phyloP scores from a whole-genome alignment of 148 eudicot genomes.

The Salicornia ramosissima region DNA sequence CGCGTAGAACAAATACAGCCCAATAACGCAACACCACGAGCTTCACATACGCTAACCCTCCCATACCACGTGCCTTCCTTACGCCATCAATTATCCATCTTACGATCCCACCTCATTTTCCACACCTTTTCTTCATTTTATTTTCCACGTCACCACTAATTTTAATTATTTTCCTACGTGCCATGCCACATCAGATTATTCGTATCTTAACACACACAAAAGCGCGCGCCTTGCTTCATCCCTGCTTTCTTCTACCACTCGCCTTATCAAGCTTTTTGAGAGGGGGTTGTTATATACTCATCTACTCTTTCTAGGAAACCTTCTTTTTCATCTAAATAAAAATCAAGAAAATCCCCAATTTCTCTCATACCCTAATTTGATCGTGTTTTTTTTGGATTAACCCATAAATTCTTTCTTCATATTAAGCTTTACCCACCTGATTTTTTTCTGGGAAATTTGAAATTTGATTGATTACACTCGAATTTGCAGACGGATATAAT shows the following conservation, averaged over 20 bases:
- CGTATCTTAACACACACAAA: conserved; percentile 9
- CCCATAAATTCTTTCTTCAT: too few relatives aligned
- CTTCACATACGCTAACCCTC: background rate
- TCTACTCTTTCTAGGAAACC: conserved; percentile 11
- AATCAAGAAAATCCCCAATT: too few relatives aligned
- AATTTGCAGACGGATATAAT: too few relatives aligned
- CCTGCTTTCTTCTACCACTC: conserved; percentile 5
- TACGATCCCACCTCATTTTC: background rate
- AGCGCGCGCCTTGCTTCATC: conserved; percentile 24
- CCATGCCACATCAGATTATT: background rate
- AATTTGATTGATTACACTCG: too few relatives aligned
- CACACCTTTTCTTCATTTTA: background rate
- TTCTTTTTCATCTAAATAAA: background rate
- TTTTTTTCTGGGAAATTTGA: too few relatives aligned
- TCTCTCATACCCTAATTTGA: too few relatives aligned
- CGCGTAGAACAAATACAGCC: conserved; percentile 14
- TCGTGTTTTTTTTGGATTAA: too few relatives aligned
- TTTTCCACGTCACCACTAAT: background rate
- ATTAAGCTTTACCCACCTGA: too few relatives aligned
- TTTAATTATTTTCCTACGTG: background rate
- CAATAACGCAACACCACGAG: background rate
- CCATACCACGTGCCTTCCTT: conserved; percentile 24
- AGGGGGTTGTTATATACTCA: too few relatives aligned
- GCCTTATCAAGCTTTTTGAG: too few relatives aligned
- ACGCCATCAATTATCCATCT: background rate